Evolutionary conservation across 805 yeast genomes (phyloP).

Genomic region (Lachancea lanzarotensis): DNA sequence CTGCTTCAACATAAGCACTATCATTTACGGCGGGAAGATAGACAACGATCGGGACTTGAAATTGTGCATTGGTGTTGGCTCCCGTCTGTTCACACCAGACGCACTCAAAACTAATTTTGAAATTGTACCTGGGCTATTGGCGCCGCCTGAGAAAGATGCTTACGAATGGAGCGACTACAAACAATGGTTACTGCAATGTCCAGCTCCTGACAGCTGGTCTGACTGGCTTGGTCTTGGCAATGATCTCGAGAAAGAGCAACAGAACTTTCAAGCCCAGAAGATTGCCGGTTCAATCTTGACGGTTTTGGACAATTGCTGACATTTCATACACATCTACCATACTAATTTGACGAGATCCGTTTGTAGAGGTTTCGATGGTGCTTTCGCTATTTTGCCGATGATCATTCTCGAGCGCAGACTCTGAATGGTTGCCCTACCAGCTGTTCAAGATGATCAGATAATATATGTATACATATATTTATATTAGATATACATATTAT

Average conservation of each 20-base stretch:
- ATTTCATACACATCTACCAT: too few species aligned
- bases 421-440: background rate
- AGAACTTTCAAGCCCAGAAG: background rate
- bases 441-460: background rate
- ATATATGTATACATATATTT: background rate
- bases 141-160: constrained; percentile 11
- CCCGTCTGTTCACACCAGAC: constrained; percentile 9
- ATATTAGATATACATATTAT: too few species aligned
- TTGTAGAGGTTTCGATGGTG: too few species aligned
- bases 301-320: background rate
- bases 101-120: constrained; percentile 5
- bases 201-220: constrained; percentile 1
- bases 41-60: constrained; percentile 38
- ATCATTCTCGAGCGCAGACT: too few species aligned
- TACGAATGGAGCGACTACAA: background rate
- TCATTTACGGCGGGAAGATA: constrained; percentile 44
- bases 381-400: too few species aligned
- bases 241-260: constrained; percentile 3
- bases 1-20: constrained; percentile 9
- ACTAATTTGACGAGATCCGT: too few species aligned
- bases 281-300: background rate
- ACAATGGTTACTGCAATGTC: constrained; percentile 4
- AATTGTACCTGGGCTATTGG: constrained; percentile 10
- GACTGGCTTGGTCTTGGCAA: constrained; percentile 2
- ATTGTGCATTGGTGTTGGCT: constrained; percentile 13